phyloP scores from a whole-genome alignment of 2,329 filamentous ascomycete genomes.

The Epichloe aotearoae region DNA sequence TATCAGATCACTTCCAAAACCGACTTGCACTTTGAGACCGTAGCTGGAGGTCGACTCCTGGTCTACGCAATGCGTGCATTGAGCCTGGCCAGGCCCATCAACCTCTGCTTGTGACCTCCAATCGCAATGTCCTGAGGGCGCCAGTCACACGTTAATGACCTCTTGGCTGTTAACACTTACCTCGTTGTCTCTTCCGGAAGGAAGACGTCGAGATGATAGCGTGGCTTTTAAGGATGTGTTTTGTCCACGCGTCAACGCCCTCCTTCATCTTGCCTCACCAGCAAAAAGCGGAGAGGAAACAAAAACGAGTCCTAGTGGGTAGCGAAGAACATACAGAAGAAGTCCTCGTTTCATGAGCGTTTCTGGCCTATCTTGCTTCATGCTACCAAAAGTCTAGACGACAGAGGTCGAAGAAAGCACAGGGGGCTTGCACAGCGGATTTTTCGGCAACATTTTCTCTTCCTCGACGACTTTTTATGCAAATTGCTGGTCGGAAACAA shows the following conservation, averaged over 20 bases:
- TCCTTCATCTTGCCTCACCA: conserved; percentile 31
- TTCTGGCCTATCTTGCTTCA: not conserved
- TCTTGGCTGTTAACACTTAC: conserved; percentile 22
- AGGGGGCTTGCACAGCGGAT: not conserved
- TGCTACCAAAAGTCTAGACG: not conserved
- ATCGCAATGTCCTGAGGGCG: conserved; percentile 29
- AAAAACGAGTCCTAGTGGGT: conserved; percentile 91
- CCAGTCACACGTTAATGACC: conserved; percentile 28
- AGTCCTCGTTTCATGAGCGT: conserved; percentile 15
- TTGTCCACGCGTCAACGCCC: conserved; percentile 70
- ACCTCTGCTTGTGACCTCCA: conserved; percentile 30
- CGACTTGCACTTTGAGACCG: conserved; percentile 25
- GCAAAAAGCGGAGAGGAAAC: conserved; percentile 55
- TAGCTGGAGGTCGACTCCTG: conserved; percentile 11
- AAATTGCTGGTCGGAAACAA: conserved; percentile 13
- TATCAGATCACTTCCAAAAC: conserved; percentile 9
- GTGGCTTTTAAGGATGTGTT: conserved; percentile 93
- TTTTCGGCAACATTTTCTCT: not conserved
- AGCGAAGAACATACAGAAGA: conserved; percentile 73
- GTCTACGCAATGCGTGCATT: conserved; percentile 31
- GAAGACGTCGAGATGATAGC: conserved; percentile 37
- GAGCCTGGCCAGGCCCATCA: conserved; percentile 46
- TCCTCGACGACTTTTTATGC: not conserved
- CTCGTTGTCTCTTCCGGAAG: conserved; percentile 32
- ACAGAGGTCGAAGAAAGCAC: conserved; percentile 5